These are phyloP conservation scores for Diaporthe sp. DNA, from an alignment of 2,329 filamentous ascomycete genomes.

Conservation along the genomic window DNA sequence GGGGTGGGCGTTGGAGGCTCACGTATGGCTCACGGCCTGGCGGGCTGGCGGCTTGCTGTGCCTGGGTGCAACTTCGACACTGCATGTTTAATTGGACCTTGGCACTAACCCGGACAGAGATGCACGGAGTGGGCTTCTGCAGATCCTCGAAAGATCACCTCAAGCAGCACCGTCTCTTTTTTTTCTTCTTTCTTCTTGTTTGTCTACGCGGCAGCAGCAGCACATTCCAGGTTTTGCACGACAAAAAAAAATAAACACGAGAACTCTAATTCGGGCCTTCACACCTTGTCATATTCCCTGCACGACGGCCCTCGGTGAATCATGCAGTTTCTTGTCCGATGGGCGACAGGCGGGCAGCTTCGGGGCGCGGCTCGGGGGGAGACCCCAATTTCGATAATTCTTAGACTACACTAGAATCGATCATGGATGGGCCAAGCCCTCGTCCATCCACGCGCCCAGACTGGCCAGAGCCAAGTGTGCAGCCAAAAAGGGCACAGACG, in stretches of 20 bases:
- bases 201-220: background rate
- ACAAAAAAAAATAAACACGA: constrained; percentile 2
- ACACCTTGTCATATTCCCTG: constrained; percentile 28
- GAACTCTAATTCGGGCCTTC: constrained; percentile 23
- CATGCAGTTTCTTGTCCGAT: constrained; percentile 7
- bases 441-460: constrained; percentile 9
- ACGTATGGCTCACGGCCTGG: constrained; percentile 22
- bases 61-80: constrained; percentile 21
- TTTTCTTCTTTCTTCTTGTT: background rate
- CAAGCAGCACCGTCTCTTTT: background rate
- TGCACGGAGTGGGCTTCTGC: constrained; percentile 12
- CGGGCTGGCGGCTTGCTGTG: background rate
- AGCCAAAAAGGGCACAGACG: constrained; percentile 28
- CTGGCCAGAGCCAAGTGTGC: background rate
- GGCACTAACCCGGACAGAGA: constrained; percentile 9
- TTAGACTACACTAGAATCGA: constrained; percentile 4
- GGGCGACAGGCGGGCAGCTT: constrained; percentile 7
- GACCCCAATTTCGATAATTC: constrained; percentile 21
- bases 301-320: constrained; percentile 23
- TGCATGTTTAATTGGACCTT: constrained; percentile 34
- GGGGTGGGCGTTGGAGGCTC: background rate
- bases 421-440: constrained; percentile 32
- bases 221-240: background rate
- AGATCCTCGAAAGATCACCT: constrained; percentile 28
- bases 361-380: constrained; percentile 18